phyloP scores from a whole-genome alignment of 2,329 filamentous ascomycete genomes.

The Elsinoe batatas region DNA sequence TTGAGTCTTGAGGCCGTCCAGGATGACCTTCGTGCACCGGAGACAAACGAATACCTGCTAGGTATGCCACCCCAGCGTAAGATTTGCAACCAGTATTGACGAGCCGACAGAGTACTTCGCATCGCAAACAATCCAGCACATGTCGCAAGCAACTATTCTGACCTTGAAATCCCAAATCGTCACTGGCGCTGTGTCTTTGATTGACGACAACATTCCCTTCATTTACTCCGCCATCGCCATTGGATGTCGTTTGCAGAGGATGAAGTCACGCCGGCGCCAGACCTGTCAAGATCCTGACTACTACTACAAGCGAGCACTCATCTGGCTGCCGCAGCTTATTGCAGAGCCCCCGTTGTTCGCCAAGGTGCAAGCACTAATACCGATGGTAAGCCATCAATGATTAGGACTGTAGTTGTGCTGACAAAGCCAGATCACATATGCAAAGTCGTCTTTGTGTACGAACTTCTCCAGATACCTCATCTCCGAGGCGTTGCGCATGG shows the following conservation, averaged over 20 bases:
- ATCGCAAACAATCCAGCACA: not conserved
- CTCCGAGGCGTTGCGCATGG: not conserved
- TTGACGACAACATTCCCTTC: not conserved
- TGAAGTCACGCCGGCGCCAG: not conserved
- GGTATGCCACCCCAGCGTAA: not conserved
- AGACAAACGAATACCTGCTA: conserved; percentile 2
- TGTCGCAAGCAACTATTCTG: not conserved
- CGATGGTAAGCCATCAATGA: not conserved
- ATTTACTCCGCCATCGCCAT: not conserved
- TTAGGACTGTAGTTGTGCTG: not conserved
- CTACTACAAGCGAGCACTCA: not conserved
- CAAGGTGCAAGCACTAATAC: not conserved
- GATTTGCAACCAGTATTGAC: not conserved
- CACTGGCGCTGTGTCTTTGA: not conserved
- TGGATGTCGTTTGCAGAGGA: not conserved
- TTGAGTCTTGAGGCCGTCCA: not conserved
- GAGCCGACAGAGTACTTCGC: not conserved
- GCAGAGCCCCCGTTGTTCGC: not conserved
- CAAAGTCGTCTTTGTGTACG: not conserved
- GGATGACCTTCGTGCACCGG: not conserved
- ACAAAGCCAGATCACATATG: not conserved
- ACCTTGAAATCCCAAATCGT: not conserved
- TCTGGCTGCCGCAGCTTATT: not conserved
- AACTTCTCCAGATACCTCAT: conserved; percentile 3
- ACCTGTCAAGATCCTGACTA: not conserved